Percentiles rank a stretch among this genome's conserved stretches.
These are phyloP conservation scores for Entelexis paramagnoliae DNA, from an alignment of 1,139 yeast genomes.

Conservation along the genomic window DNA sequence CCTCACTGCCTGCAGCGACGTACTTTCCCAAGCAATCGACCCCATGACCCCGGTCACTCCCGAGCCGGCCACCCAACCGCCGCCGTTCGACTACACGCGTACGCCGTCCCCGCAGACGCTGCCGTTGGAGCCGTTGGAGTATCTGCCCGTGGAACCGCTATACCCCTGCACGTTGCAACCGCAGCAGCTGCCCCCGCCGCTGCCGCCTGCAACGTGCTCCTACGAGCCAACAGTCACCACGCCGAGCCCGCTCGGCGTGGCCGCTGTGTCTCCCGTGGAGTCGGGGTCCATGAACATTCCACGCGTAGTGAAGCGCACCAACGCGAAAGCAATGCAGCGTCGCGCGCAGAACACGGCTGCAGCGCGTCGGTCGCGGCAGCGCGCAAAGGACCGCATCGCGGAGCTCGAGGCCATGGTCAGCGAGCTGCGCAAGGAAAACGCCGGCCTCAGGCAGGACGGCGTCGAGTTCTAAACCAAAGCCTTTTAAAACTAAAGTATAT, in stretches of 20 bases:
- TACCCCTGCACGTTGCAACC: neutral
- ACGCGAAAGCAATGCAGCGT: constrained; percentile 33
- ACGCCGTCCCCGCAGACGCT: constrained; percentile 2
- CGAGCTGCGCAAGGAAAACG: constrained; percentile 36
- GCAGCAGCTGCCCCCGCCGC: neutral
- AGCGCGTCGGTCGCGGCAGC: constrained; percentile 88
- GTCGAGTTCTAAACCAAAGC: neutral
- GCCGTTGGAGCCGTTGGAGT: neutral
- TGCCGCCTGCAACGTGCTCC: neutral
- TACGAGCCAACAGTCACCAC: neutral
- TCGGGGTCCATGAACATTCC: constrained; percentile 5
- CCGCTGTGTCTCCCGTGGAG: neutral
- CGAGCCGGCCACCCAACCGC: neutral
- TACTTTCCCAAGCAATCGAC: neutral
- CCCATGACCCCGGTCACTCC: constrained; percentile 1
- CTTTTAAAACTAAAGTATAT: no score
- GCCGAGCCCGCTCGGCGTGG: neutral
- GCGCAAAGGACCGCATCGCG: constrained; percentile 78
- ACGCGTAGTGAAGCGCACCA: constrained; percentile 18
- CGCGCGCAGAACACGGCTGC: constrained; percentile 96
- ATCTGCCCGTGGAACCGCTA: neutral
- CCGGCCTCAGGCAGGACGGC: constrained; percentile 2
- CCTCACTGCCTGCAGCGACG: neutral
- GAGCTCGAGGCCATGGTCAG: constrained; percentile 75
- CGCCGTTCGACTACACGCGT: constrained; percentile 3